A percentile compares a stretch with the other conserved stretches of the same genome.
phyloP scores from a whole-genome alignment of 768 basidiomycete species.

The Suillus plorans region DNA sequence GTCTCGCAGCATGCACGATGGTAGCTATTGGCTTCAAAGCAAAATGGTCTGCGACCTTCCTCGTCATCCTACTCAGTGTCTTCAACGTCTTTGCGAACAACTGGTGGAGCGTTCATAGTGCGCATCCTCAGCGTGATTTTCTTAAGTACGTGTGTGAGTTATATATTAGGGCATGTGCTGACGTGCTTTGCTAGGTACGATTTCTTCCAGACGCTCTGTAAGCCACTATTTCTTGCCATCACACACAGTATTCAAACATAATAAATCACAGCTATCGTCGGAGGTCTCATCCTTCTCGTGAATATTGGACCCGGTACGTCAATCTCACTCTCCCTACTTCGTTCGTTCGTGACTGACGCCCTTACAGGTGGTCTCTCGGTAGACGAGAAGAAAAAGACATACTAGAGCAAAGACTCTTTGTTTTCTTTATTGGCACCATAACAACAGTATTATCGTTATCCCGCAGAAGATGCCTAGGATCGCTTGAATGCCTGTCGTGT shows the following conservation, averaged over 20 bases:
- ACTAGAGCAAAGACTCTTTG: constrained; percentile 31
- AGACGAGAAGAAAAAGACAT: constrained; percentile 99
- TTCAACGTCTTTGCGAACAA: constrained; percentile 99
- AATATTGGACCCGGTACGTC: constrained; percentile 93
- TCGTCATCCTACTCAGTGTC: constrained; percentile 85
- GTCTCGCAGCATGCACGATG: constrained; percentile 90
- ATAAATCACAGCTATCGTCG: constrained; percentile 72
- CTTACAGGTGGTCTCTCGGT: constrained; percentile 84
- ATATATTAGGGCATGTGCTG: constrained; percentile 14
- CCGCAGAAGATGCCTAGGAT: background rate
- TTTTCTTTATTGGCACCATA: background rate
- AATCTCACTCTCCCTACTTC: background rate
- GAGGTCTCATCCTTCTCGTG: constrained; percentile 93
- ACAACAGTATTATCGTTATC: background rate
- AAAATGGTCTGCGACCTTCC: constrained; percentile 96
- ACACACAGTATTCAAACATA: constrained; percentile 10
- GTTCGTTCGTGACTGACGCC: constrained; percentile 3
- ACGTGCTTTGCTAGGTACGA: constrained; percentile 68
- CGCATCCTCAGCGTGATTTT: constrained; percentile 97
- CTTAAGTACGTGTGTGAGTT: constrained; percentile 69
- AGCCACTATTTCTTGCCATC: constrained; percentile 1
- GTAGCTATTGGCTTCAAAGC: constrained; percentile 99
- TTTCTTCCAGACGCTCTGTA: constrained; percentile 96
- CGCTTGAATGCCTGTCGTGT: background rate
- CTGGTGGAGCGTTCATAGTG: constrained; percentile 93